These are phyloP conservation scores for Kodamaea ohmeri DNA, from an alignment of 1,139 yeast species.

Conservation along the genomic window DNA sequence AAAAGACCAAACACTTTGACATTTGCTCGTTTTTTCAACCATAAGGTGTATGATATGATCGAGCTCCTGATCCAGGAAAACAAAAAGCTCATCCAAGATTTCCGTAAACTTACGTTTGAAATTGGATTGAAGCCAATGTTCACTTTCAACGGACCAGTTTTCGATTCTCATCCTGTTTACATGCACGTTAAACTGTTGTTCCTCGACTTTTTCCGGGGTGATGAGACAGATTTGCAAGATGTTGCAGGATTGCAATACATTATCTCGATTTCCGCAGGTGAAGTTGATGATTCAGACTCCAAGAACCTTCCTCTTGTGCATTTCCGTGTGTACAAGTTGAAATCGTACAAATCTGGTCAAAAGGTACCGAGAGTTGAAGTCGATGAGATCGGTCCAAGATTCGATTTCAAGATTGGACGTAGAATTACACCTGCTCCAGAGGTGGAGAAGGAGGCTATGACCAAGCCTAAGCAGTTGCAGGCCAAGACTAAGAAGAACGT, in stretches of 20 bases:
- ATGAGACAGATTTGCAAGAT: slow-evolving; percentile 78
- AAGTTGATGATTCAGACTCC: slow-evolving; percentile 60
- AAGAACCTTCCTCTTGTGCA: slow-evolving; percentile 69
- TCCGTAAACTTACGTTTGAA: slow-evolving; percentile 75
- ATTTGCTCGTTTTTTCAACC: slow-evolving; percentile 85
- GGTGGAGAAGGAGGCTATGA: slow-evolving; percentile 83
- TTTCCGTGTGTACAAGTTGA: slow-evolving; percentile 87
- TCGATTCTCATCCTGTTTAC: slow-evolving; percentile 85
- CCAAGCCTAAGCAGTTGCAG: slow-evolving; percentile 78
- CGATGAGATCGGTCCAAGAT: slow-evolving; percentile 93
- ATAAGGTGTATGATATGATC: slow-evolving; percentile 88
- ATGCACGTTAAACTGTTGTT: slow-evolving; percentile 85
- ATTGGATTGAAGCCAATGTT: slow-evolving; percentile 95
- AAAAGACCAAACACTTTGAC: slow-evolving; percentile 92
- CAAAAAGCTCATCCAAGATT: slow-evolving; percentile 73
- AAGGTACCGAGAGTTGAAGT: slow-evolving; percentile 91
- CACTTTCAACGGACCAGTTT: slow-evolving; percentile 87
- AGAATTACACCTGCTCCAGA: slow-evolving; percentile 82
- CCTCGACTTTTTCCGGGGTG: slow-evolving; percentile 89
- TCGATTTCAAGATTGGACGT: slow-evolving; percentile 91
- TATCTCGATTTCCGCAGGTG: slow-evolving; percentile 76
- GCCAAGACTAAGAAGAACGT: slow-evolving; percentile 87
- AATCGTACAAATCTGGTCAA: slow-evolving; percentile 79
- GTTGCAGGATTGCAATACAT: slow-evolving; percentile 93
- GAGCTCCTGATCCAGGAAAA: slow-evolving; percentile 75